Evolutionary conservation across 495 filamentous ascomycete genomes (phyloP).

Genomic region (Penicillium fimorum): DNA sequence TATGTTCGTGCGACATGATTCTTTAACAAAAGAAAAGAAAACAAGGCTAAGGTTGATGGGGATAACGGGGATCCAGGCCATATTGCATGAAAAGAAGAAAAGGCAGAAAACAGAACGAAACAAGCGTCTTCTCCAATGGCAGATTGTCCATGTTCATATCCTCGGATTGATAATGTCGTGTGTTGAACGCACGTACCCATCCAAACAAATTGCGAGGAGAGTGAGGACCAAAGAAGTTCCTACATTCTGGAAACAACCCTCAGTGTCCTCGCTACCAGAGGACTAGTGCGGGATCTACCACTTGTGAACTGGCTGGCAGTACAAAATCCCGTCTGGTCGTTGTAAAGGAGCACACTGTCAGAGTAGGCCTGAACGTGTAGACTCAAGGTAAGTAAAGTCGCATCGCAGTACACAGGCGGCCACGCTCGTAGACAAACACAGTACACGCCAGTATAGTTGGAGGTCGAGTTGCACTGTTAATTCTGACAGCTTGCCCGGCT

Average conservation of each 20-base stretch:
- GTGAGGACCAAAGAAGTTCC: neutral
- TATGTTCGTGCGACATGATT: neutral
- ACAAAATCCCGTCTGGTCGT: conserved; percentile 10
- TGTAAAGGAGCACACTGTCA: conserved; percentile 3
- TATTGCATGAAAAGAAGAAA: conserved; percentile 13
- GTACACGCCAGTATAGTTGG: conserved; percentile 1
- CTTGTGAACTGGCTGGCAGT: neutral
- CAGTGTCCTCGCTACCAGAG: conserved; percentile 1
- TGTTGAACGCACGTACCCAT: conserved; percentile 26
- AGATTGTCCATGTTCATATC: conserved; percentile 2
- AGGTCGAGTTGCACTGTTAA: conserved; percentile 1
- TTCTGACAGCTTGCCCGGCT: conserved; percentile 3
- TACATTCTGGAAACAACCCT: neutral
- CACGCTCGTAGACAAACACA: neutral
- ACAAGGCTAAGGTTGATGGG: neutral
- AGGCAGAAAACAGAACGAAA: conserved; percentile 11
- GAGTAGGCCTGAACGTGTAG: neutral
- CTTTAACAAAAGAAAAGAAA: neutral
- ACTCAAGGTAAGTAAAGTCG: neutral
- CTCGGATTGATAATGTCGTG: conserved; percentile 10
- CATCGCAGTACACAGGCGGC: neutral
- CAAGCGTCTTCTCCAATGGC: conserved; percentile 3
- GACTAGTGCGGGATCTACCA: conserved; percentile 1
- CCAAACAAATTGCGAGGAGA: conserved; percentile 2
- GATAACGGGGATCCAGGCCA: neutral